Base-by-base conservation (phyloP, 345 rosid species). In the Xanthoceras sorbifolium region DNA sequence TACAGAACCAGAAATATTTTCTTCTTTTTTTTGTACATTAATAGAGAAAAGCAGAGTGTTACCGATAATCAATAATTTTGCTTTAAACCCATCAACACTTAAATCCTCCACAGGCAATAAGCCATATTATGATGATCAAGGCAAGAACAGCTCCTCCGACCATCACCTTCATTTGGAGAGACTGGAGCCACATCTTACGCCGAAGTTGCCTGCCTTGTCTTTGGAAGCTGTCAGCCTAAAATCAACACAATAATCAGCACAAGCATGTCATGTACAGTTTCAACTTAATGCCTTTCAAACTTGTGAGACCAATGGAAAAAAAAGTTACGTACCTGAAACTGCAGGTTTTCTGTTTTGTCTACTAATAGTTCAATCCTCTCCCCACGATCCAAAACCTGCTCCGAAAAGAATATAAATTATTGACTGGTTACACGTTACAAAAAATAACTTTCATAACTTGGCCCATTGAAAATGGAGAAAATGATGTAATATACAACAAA, bases 131-230 rank as follows among this genome's bases (percentile, higher is more conserved):
- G 84, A 94, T 36, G 77, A 97, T 81, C 26, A 92, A 36, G 59
- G 77, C 72, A 31, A 94, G 50, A 70, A 92, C 64, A 14, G 68
- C 90, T 75, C 97, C 99, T 28, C 88, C 97, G 42, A 92, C 87
- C 88, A 91, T 85, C 77, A 97, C 81, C 88, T 94, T 94, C 93
- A 92, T 78, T 77, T 90, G 93, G 64, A 94, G 88, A 84, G 80
- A 91, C 85, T 97, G 99, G 65, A 91, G 78, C 99, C 97, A 97
- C 98, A 94, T 97, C 85, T 89, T 94, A 79, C 99, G 87, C 22
- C 98, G 88, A 69, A 97, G 83, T 79, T 90, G 93, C 83, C 98
- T 89, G 31, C 98, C 97, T 86, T 94, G 98, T 85, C 97, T 89
- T 85, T 97, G 99, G 84, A 97, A 97, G 86, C 97, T 87, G 84